Evolutionary conservation across 306 rosid genomes (phyloP).

Genomic region (Phaseolus lunatus): DNA sequence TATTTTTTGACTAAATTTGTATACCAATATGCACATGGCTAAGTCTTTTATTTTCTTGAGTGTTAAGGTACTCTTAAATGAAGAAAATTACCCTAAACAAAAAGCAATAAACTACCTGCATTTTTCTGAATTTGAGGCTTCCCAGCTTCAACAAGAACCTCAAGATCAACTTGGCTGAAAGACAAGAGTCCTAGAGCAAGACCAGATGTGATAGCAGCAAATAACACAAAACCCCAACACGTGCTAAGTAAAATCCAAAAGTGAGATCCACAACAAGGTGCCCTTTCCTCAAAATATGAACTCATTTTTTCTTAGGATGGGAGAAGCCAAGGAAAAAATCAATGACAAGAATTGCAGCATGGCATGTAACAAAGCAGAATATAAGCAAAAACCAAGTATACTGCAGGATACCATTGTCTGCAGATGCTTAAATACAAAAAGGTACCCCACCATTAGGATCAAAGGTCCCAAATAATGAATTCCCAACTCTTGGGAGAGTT

Average conservation of each 20-base stretch:
- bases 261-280: conserved; percentile 52
- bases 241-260: conserved; percentile 59
- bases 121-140: conserved; percentile 62
- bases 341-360: conserved; percentile 38
- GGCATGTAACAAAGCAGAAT: conserved; percentile 12
- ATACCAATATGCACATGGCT: neutral
- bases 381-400: conserved; percentile 3
- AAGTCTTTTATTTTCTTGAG: neutral
- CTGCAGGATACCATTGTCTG: conserved; percentile 23
- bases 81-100: neutral
- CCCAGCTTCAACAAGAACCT: conserved; percentile 71
- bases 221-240: conserved; percentile 53
- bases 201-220: conserved; percentile 69
- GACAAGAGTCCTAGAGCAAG: conserved; percentile 79
- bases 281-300: conserved; percentile 27
- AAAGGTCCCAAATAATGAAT: conserved; percentile 27
- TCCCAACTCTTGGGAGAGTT: conserved; percentile 46
- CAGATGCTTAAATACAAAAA: conserved; percentile 21
- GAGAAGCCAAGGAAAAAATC: conserved; percentile 27
- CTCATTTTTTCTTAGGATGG: conserved; percentile 20
- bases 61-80: neutral
- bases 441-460: conserved; percentile 35
- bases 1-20: neutral
- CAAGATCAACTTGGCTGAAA: conserved; percentile 75
- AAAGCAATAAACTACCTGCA: conserved; percentile 48